Base-by-base conservation (phyloP, 2,329 filamentous ascomycete genomes). In the Neofusicoccum ribis region DNA sequence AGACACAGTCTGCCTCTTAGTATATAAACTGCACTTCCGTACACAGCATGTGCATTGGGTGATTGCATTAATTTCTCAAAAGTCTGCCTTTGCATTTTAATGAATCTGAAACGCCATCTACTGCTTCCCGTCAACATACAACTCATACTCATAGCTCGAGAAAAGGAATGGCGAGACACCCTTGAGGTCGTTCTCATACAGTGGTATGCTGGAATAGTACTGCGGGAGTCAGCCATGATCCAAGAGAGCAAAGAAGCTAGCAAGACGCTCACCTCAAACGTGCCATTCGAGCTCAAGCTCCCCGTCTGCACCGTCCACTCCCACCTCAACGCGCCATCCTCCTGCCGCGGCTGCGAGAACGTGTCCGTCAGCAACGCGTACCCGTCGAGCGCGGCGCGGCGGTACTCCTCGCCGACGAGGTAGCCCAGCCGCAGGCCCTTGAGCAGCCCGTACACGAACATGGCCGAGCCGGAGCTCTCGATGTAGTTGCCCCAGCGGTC, bases 391-490 rank as follows among this genome's bases (percentile, higher is more conserved):
- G 79, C 81, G 1, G 78, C 70, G 1, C 73, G 68, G 8, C 76
- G 74, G 68, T 80, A 82, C 70, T 79, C 80, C 20, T 67, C 66
- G 12, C 73, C 70, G 17, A 41, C 36, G 61, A 78, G 65, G 65
- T 77, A 67, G 5, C 75, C 75, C 5, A 70, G 69, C 50, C 76
- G 69, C 15, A 76, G 67, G 11, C 73, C 74, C 71, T 78, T 78
- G 65, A 76, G 65, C 66, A 73, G 74, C 3, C 70, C 71, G 66
- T 76, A 77, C 3, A 74, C 71, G 65, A 78, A 78, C 73, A 88
- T 85, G 3, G 84, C 85, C 1, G 83, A 83, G 4, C 81, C 86
- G 34, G 84, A 86, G 39, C 83, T 85, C 75, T 89, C 85, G 51
- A 88, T 82, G 72, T 85, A 89, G 72, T 89, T 88, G 1, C 84